Evolutionary conservation across 1,139 yeast species (phyloP).

Genomic region (Candida freyschussii): DNA sequence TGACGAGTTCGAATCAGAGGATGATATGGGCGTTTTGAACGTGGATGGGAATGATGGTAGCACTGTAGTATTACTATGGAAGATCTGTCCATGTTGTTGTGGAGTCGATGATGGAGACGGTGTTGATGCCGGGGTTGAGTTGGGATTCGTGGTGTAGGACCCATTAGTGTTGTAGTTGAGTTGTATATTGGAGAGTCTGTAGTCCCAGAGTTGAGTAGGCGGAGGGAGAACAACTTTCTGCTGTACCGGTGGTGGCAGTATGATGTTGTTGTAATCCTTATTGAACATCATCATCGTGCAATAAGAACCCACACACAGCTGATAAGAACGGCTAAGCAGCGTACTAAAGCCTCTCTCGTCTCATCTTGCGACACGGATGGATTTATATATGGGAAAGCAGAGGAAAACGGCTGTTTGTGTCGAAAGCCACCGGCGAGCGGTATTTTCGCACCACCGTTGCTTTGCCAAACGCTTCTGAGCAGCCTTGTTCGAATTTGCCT

Average conservation of each 20-base stretch:
- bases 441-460: too few species aligned
- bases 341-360: too few species aligned
- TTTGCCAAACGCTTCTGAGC: too few species aligned
- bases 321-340: too few species aligned
- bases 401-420: too few species aligned
- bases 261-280: constrained; percentile 13
- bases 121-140: constrained; percentile 3
- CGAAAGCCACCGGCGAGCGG: too few species aligned
- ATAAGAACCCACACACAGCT: background rate
- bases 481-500: too few species aligned
- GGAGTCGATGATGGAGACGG: constrained; percentile 3
- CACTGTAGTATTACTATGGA: constrained; percentile 10
- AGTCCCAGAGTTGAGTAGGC: constrained; percentile 19
- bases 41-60: constrained; percentile 6
- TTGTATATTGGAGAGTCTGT: constrained; percentile 6
- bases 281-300: constrained; percentile 2
- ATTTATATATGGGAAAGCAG: too few species aligned
- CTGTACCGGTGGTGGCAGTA: constrained; percentile 17
- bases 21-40: constrained; percentile 3
- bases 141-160: constrained; percentile 3
- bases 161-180: constrained; percentile 9
- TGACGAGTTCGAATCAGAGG: constrained; percentile 5
- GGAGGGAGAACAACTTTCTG: constrained; percentile 18
- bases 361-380: too few species aligned
- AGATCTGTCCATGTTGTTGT: constrained; percentile 7